Conservation (phyloP, 257 asterid genomes). For the Solanum boliviense region DNA sequence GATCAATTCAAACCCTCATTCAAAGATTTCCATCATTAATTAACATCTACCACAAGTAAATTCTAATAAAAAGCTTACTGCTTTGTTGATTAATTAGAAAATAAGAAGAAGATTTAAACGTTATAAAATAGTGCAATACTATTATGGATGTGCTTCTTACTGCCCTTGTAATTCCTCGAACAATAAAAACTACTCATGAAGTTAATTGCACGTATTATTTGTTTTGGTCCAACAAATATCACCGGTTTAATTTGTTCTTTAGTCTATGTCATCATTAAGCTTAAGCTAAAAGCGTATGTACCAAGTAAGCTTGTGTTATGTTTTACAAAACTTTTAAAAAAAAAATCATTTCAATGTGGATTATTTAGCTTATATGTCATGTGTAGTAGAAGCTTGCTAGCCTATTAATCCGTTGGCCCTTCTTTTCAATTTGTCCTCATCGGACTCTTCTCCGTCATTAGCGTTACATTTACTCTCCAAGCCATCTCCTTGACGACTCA, state of each 20-base stretch:
- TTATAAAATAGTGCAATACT: not conserved
- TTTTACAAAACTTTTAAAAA: not conserved
- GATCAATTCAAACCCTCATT: constrained; percentile 11
- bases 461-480: not conserved
- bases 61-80: not conserved
- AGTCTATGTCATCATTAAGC: not conserved
- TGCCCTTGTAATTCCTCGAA: not conserved
- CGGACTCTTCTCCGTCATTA: not conserved
- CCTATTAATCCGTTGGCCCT: not conserved
- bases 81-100: not conserved
- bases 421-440: not conserved
- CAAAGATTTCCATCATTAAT: not conserved
- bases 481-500: not conserved
- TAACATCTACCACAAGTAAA: not conserved
- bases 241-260: not conserved
- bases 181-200: not conserved
- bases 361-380: not conserved
- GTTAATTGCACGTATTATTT: not conserved
- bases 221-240: not conserved
- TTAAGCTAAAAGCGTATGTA: not conserved
- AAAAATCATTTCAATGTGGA: not conserved
- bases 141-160: not conserved
- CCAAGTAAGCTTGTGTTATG: not conserved
- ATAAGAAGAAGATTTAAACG: not conserved
- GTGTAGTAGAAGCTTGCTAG: not conserved